These are phyloP conservation scores for Melanogaster broomeanus DNA, from an alignment of 768 basidiomycete genomes.

Conservation along the genomic window DNA sequence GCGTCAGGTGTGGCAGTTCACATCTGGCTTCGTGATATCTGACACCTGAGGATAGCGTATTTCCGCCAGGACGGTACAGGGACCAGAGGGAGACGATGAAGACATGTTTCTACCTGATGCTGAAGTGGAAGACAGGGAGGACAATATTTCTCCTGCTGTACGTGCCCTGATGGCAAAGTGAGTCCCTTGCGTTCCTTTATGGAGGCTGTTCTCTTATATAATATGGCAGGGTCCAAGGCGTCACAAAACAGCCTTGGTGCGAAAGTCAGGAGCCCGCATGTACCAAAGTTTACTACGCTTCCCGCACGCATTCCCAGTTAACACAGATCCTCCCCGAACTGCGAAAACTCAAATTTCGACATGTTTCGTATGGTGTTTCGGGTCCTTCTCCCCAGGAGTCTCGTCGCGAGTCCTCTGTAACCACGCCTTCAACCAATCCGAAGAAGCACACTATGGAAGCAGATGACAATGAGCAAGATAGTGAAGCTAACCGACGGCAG, in stretches of 20 bases:
- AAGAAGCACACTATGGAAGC: conserved; percentile 22
- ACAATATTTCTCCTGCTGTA: conserved; percentile 76
- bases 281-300: conserved; percentile 91
- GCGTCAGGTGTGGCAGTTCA: conserved; percentile 46
- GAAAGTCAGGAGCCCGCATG: conserved; percentile 53
- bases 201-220: background rate
- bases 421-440: conserved; percentile 1
- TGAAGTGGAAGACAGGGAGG: conserved; percentile 33
- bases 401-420: background rate
- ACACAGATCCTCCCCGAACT: conserved; percentile 89
- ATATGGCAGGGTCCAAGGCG: conserved; percentile 14
- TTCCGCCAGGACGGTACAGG: conserved; percentile 10
- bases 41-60: conserved; percentile 25
- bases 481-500: conserved; percentile 26
- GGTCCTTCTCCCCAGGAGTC: conserved; percentile 13
- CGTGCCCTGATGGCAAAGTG: conserved; percentile 81
- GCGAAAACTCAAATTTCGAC: conserved; percentile 60
- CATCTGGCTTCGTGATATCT: background rate
- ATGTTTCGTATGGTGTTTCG: conserved; percentile 18
- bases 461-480: conserved; percentile 19
- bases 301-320: conserved; percentile 94
- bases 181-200: conserved; percentile 12
- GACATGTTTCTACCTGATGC: conserved; percentile 73
- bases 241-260: conserved; percentile 5
- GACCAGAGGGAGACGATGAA: conserved; percentile 49